Conservation (phyloP, 805 yeast species). For the Spathaspora hagerdaliae region DNA sequence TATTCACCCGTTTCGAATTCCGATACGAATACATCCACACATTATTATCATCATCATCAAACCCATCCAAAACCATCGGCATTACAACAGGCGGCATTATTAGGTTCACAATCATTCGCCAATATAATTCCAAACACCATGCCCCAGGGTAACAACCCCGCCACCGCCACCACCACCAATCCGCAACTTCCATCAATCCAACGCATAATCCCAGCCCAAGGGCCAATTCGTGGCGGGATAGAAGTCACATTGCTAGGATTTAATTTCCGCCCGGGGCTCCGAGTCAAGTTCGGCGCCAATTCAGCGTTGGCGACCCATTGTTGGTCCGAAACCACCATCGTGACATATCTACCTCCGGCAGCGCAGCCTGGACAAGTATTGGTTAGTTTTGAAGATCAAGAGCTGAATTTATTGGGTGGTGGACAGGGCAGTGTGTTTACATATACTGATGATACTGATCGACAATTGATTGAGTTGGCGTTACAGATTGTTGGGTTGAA, state of each 20-base stretch:
- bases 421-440: constrained; percentile 55
- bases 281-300: constrained; percentile 82
- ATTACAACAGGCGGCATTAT: constrained; percentile 1
- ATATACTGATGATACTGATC: constrained; percentile 91
- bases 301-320: constrained; percentile 83
- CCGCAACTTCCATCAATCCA: constrained; percentile 57
- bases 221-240: constrained; percentile 93
- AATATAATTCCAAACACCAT: not conserved
- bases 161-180: not conserved
- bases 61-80: not conserved
- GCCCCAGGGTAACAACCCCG: not conserved
- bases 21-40: constrained; percentile 35
- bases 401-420: constrained; percentile 21
- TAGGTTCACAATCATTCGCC: constrained; percentile 2
- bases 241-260: constrained; percentile 89
- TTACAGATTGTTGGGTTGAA: constrained; percentile 94
- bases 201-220: constrained; percentile 90
- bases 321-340: constrained; percentile 94
- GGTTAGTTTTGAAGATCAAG: constrained; percentile 70
- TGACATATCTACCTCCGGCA: constrained; percentile 92
- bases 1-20: constrained; percentile 45
- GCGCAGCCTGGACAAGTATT: constrained; percentile 85
- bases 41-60: constrained; percentile 9
- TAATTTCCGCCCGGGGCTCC: constrained; percentile 77
- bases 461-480: constrained; percentile 91